Base-by-base conservation (phyloP, 2,329 filamentous ascomycete species). In the Pochonia chlamydosporia region DNA sequence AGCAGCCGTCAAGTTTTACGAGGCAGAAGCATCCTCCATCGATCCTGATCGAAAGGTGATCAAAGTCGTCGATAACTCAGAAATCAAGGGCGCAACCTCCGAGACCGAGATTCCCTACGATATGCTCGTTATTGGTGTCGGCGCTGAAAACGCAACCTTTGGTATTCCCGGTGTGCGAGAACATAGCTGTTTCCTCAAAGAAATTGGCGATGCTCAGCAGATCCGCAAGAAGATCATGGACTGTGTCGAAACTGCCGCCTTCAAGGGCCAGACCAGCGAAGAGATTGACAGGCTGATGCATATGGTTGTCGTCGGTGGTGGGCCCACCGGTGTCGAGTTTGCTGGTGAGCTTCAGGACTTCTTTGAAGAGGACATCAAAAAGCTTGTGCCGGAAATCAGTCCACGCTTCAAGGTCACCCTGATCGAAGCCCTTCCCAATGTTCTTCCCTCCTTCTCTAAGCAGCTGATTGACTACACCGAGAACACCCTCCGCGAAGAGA, bases 211-310 rank as follows among this genome's bases (percentile, higher is more conserved):
- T 67, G 93, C 93, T 49, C 93, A 99, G 72, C 81, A 82, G 63
- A 99, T 99, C 65, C 89, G 93, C 64, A 96, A 92, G 78, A 90
- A 89, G 71, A 96, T 99, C 71, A 99, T 99, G 93, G 93, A 99
- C 74, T 99, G 93, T 68, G 91, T 96, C 59, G 93, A 99, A 75
- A 96, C 92, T 30, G 93, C 93, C 44, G 92, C 89, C 52, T 96
- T 99, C 85, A 97, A 97, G 81, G 92, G 90, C 64, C 93, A 99
- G 74, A 77, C 81, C 31, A 74, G 80, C 14, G 89, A 93, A 56
- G 95, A 99, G 72, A 76, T 95, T 64, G 85, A 95, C 74, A 89
- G 93, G 57, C 82, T 99, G 60, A 79, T 99, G 66, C 92, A 97
- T 78, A 97, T 97, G 91, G 93, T 99, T 47, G 92, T 91, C 40